These are phyloP conservation scores for Erysimum cheiranthoides DNA, from an alignment of 345 rosid species.

Conservation along the genomic window DNA sequence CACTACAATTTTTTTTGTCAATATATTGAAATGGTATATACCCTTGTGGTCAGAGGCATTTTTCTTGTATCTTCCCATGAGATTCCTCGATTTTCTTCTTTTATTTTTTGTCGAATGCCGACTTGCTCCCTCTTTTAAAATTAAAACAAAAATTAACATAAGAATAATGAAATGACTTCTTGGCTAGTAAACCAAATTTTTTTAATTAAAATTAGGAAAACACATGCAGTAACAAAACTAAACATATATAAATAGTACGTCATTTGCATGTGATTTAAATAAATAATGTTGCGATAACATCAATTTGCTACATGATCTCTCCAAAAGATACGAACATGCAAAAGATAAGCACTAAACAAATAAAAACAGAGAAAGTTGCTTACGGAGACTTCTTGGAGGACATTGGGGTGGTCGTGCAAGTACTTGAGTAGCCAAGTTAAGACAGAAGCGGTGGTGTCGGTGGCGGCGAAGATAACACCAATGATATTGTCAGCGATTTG, in stretches of 20 bases:
- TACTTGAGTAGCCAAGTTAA: conserved; percentile 90
- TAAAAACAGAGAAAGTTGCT: neutral
- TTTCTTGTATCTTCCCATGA: conserved; percentile 90
- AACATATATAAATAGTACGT: no score
- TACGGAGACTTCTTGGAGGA: conserved; percentile 74
- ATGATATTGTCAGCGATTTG: conserved; percentile 93
- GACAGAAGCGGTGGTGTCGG: conserved; percentile 91
- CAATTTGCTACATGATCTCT: neutral
- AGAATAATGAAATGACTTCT: neutral
- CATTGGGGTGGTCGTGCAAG: conserved; percentile 65
- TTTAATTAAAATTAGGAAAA: no score
- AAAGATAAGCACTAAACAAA: neutral
- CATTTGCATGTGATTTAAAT: no score
- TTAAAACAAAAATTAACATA: neutral
- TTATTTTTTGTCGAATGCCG: conserved; percentile 55
- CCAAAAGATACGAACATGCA: neutral
- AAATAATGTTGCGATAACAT: neutral
- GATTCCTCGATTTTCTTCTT: conserved; percentile 59
- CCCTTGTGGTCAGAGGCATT: conserved; percentile 88
- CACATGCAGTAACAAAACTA: neutral
- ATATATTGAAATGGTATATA: conserved; percentile 33
- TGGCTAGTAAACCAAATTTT: neutral
- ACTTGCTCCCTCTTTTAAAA: conserved; percentile 72
- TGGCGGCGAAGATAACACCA: conserved; percentile 94
- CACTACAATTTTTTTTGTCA: neutral